Evolutionary conservation across 1,284 basidiomycete species (phyloP).

Genomic region (Malassezia sympodialis): DNA sequence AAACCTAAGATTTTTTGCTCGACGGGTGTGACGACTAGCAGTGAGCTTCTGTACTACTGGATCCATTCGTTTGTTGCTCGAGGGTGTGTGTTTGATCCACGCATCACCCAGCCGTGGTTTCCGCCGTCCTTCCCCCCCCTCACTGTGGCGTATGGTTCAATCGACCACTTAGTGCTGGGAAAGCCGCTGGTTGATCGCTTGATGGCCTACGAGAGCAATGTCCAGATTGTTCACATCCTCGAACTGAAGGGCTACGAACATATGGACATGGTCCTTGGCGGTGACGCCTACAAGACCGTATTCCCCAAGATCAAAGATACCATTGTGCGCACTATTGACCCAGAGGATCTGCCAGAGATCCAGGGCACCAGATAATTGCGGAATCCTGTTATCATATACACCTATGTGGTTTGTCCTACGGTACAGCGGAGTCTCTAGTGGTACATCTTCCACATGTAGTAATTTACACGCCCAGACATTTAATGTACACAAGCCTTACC

Average conservation of each 20-base stretch:
- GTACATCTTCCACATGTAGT: not conserved
- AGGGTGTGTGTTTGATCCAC: slow-evolving; percentile 47
- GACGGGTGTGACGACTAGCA: slow-evolving; percentile 36
- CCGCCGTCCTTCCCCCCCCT: slow-evolving; percentile 41
- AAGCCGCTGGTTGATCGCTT: slow-evolving; percentile 42
- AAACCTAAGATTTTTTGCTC: slow-evolving; percentile 47
- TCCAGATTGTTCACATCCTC: slow-evolving; percentile 44
- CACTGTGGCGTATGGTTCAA: slow-evolving; percentile 40
- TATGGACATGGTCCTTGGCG: slow-evolving; percentile 43
- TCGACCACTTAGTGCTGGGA: slow-evolving; percentile 43
- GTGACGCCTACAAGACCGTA: slow-evolving; percentile 38
- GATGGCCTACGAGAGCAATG: slow-evolving; percentile 35
- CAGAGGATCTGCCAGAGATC: slow-evolving; percentile 20
- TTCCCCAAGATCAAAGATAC: slow-evolving; percentile 45
- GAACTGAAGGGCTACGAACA: slow-evolving; percentile 46
- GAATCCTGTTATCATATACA: not conserved
- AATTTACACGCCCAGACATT: slow-evolving; percentile 1
- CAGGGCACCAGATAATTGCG: not conserved
- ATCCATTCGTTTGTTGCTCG: slow-evolving; percentile 42
- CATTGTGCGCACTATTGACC: slow-evolving; percentile 36
- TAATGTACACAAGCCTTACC: not conserved
- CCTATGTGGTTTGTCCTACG: slow-evolving; percentile 1
- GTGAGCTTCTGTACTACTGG: slow-evolving; percentile 47
- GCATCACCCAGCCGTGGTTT: slow-evolving; percentile 43
- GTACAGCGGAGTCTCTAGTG: slow-evolving; percentile 1